These are phyloP conservation scores for Fusarium virguliforme DNA, from an alignment of 2,329 filamentous ascomycete species.

Conservation along the genomic window DNA sequence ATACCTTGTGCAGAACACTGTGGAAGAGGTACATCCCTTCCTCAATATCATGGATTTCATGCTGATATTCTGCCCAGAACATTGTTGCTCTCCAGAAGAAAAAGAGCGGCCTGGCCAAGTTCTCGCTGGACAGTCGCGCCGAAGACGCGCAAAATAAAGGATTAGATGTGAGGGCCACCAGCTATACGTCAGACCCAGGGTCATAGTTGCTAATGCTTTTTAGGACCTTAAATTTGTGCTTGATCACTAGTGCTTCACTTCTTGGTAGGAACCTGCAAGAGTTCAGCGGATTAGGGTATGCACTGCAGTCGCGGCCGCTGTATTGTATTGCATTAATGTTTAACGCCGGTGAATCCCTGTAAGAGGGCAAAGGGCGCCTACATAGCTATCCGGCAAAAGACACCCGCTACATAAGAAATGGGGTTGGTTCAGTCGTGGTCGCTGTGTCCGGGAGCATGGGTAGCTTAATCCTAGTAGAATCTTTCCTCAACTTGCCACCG, in stretches of 20 bases:
- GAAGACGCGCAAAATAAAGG: neutral
- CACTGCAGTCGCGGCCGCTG: too few species aligned
- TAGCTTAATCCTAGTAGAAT: too few species aligned
- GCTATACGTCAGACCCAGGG: accelerated
- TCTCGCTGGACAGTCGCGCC: neutral
- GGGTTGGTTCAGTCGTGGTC: too few species aligned
- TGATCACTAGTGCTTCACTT: neutral
- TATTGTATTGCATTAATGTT: too few species aligned
- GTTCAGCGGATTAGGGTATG: neutral
- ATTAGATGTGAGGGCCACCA: neutral
- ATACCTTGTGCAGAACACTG: neutral
- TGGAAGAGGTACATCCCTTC: neutral
- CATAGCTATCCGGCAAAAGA: too few species aligned
- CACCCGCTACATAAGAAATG: too few species aligned
- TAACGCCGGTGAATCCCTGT: too few species aligned
- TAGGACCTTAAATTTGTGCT: constrained; percentile 9
- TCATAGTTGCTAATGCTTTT: neutral
- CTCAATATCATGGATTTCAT: too few species aligned
- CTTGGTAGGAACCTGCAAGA: too few species aligned
- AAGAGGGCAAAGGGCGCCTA: too few species aligned
- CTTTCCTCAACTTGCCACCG: too few species aligned
- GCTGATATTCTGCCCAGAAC: neutral
- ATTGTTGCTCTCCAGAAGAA: neutral
- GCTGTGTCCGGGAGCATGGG: too few species aligned
- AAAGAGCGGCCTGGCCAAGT: constrained; percentile 6